These are phyloP conservation scores for Diaporthe sp. DNA, from an alignment of 2,329 filamentous ascomycete genomes.

Conservation along the genomic window DNA sequence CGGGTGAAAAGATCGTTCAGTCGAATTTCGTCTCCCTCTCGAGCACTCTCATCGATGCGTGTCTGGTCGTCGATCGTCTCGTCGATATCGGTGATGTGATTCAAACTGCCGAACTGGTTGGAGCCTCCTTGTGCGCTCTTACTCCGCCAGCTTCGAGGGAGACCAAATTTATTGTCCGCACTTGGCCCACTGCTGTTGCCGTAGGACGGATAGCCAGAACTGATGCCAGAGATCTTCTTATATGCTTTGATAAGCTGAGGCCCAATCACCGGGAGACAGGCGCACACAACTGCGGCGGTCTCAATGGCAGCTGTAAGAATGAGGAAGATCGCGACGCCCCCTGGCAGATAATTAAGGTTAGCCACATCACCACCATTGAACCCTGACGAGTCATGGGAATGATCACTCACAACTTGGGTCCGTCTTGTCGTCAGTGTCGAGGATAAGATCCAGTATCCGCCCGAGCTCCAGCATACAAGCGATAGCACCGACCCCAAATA, in stretches of 20 bases:
- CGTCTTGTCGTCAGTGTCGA: slow-evolving; percentile 25
- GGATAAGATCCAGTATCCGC: not conserved
- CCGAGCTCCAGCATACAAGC: slow-evolving; percentile 7
- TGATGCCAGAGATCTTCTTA: not conserved
- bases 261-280: slow-evolving; percentile 13
- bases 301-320: slow-evolving; percentile 17
- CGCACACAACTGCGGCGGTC: slow-evolving; percentile 21
- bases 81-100: slow-evolving; percentile 9
- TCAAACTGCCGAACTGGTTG: not conserved
- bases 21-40: not conserved
- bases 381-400: too few species aligned
- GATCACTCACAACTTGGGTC: slow-evolving; percentile 14
- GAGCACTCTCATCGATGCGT: not conserved
- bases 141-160: not conserved
- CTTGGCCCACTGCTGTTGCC: slow-evolving; percentile 9
- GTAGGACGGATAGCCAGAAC: slow-evolving; percentile 2
- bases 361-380: not conserved
- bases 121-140: not conserved
- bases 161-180: not conserved
- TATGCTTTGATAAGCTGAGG: slow-evolving; percentile 6
- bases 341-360: not conserved
- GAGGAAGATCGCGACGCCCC: slow-evolving; percentile 5
- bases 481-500: not conserved
- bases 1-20: not conserved
- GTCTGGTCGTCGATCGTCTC: slow-evolving; percentile 2